Percentiles rank a stretch among this genome's conserved stretches.
Conservation (phyloP, 2,329 filamentous ascomycete genomes). For the Botrytis byssoidea region DNA sequence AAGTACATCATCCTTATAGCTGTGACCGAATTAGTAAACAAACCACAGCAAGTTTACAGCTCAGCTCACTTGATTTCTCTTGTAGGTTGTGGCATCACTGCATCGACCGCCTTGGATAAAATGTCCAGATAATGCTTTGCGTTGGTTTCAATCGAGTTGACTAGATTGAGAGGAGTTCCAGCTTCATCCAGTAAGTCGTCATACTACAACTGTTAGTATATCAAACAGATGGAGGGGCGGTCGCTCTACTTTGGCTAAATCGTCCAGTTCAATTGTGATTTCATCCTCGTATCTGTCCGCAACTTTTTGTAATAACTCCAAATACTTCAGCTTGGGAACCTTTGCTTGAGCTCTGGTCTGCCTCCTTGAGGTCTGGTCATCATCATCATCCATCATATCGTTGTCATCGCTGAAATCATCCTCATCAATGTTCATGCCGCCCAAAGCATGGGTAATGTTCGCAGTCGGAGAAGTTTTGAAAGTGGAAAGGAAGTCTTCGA, state of each 20-base stretch:
- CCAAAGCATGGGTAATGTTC: constrained; percentile 77
- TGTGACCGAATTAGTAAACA: constrained; percentile 38
- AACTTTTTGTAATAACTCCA: constrained; percentile 80
- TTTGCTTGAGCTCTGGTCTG: constrained; percentile 49
- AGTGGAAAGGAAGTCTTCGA: constrained; percentile 81
- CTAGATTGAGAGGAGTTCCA: constrained; percentile 56
- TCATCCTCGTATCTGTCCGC: constrained; percentile 77
- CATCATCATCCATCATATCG: constrained; percentile 85
- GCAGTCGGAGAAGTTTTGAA: constrained; percentile 79
- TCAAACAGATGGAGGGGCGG: constrained; percentile 42
- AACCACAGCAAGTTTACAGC: neutral
- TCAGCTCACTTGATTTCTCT: constrained; percentile 68
- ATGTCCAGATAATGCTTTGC: constrained; percentile 95
- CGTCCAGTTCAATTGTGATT: constrained; percentile 84
- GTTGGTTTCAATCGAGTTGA: constrained; percentile 84
- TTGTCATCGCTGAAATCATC: constrained; percentile 87
- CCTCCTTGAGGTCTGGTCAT: constrained; percentile 51
- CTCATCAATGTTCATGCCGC: constrained; percentile 81
- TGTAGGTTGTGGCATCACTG: constrained; percentile 75
- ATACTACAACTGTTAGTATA: constrained; percentile 49
- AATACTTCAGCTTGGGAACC: constrained; percentile 79
- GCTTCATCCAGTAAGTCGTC: constrained; percentile 69
- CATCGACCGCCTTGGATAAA: constrained; percentile 83
- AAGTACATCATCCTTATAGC: constrained; percentile 95
- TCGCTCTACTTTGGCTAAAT: constrained; percentile 64